A percentile compares a stretch with the other conserved stretches of the same genome.
Evolutionary conservation across 371 early-diverging fungal genomes (phyloP).

Genomic region (Basidiobolus meristosporus): DNA sequence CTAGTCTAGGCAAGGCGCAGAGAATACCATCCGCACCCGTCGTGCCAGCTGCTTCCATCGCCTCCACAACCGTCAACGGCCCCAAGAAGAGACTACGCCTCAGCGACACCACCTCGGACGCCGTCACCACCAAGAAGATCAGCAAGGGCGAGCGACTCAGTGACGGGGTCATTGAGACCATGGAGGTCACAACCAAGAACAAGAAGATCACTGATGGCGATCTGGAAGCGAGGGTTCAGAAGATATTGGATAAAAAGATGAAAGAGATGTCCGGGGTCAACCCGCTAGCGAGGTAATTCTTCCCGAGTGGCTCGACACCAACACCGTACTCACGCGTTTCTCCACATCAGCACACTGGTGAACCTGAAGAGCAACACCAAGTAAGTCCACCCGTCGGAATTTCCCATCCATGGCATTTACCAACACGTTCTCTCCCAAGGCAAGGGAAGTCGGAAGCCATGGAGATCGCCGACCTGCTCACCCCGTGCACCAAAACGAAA

Average conservation of each 20-base stretch:
- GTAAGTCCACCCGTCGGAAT: too few relatives aligned
- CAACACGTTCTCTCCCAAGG: too few relatives aligned
- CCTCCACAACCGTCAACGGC: too few relatives aligned
- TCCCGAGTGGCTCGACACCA: too few relatives aligned
- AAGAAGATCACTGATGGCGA: conserved; percentile 1
- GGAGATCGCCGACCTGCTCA: conserved; percentile 14
- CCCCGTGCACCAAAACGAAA: conserved; percentile 23
- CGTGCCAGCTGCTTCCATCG: too few relatives aligned
- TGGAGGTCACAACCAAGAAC: neutral
- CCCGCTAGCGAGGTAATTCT: neutral
- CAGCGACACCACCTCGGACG: conserved; percentile 1
- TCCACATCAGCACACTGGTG: too few relatives aligned
- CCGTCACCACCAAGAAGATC: neutral
- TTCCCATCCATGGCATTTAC: too few relatives aligned
- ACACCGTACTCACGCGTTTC: too few relatives aligned
- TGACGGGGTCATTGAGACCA: neutral
- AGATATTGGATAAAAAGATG: conserved; percentile 6
- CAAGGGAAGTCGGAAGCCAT: conserved; percentile 1
- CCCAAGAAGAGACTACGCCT: neutral
- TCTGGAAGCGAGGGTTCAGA: conserved; percentile 3
- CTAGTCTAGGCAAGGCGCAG: neutral
- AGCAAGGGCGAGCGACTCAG: neutral
- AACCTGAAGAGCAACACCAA: too few relatives aligned
- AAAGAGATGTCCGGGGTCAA: conserved; percentile 2
- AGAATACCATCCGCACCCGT: too few relatives aligned